These are phyloP conservation scores for Zymoseptoria pseudotritici DNA, from an alignment of 2,329 filamentous ascomycete genomes.

Conservation along the genomic window DNA sequence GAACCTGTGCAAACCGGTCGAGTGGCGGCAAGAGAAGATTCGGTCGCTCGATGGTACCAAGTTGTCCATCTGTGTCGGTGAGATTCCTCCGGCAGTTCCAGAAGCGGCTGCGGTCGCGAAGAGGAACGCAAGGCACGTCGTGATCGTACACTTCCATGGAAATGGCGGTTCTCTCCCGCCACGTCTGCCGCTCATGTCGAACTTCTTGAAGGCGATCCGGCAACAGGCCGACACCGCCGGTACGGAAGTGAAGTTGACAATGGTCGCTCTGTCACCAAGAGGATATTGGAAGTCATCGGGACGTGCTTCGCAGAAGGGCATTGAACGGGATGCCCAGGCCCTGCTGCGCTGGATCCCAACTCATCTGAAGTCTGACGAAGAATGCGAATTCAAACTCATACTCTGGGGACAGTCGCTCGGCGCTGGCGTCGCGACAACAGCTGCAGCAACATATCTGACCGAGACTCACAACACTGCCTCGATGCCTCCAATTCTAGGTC, in stretches of 20 bases:
- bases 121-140: conserved; percentile 20
- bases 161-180: conserved; percentile 42
- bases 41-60: conserved; percentile 57
- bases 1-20: conserved; percentile 51
- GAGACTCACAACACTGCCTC: conserved; percentile 24
- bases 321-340: conserved; percentile 60
- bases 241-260: conserved; percentile 24
- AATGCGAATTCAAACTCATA: conserved; percentile 41
- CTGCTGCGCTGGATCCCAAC: conserved; percentile 54
- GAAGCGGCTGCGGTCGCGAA: background rate
- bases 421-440: conserved; percentile 60
- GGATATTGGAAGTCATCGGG: conserved; percentile 75
- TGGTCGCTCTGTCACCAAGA: conserved; percentile 52
- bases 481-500: conserved; percentile 29
- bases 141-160: conserved; percentile 45
- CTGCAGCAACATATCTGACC: conserved; percentile 41
- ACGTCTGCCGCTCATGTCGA: conserved; percentile 41
- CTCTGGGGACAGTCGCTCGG: conserved; percentile 76
- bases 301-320: conserved; percentile 60
- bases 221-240: conserved; percentile 5
- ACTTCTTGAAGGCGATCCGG: conserved; percentile 37
- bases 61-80: conserved; percentile 52
- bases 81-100: conserved; percentile 1
- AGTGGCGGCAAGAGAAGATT: conserved; percentile 59
- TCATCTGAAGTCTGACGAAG: conserved; percentile 17